These are phyloP conservation scores for Sporisorium sorghi DNA, from an alignment of 1,284 basidiomycete genomes.

Conservation along the genomic window DNA sequence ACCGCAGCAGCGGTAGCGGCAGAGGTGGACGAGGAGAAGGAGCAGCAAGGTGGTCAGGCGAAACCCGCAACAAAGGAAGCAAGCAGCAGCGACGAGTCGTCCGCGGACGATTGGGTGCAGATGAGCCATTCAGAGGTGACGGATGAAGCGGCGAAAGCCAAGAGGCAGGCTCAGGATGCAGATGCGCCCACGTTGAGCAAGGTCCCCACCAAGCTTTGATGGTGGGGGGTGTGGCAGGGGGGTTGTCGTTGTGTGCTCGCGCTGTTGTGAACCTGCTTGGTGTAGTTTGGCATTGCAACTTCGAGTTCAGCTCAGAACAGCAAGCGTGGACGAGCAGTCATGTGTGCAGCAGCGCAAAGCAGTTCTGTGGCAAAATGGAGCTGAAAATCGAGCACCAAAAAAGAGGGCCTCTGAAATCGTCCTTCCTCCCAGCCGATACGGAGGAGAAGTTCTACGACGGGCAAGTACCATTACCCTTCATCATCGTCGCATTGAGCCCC, in stretches of 20 bases:
- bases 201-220: conserved; percentile 20
- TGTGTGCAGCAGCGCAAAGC: not conserved
- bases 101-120: conserved; percentile 58
- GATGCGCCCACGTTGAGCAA: conserved; percentile 38
- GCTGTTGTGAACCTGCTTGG: no score
- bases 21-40: not conserved
- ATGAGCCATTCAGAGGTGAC: conserved; percentile 51
- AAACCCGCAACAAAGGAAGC: not conserved
- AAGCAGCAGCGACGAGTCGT: conserved; percentile 32
- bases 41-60: not conserved
- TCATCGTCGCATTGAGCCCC: conserved; percentile 22
- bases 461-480: conserved; percentile 33
- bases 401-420: no score
- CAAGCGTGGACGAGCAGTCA: no score
- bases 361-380: not conserved
- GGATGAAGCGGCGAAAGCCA: conserved; percentile 14
- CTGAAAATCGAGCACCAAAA: not conserved
- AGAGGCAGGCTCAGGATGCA: not conserved
- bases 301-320: no score
- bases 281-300: no score
- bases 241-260: no score
- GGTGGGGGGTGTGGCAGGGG: no score
- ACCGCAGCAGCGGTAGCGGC: not conserved
- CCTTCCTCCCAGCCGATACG: no score
- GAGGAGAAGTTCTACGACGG: conserved; percentile 18